Conservation (phyloP, 805 yeast species). For the Wickerhamomyces tratensis region DNA sequence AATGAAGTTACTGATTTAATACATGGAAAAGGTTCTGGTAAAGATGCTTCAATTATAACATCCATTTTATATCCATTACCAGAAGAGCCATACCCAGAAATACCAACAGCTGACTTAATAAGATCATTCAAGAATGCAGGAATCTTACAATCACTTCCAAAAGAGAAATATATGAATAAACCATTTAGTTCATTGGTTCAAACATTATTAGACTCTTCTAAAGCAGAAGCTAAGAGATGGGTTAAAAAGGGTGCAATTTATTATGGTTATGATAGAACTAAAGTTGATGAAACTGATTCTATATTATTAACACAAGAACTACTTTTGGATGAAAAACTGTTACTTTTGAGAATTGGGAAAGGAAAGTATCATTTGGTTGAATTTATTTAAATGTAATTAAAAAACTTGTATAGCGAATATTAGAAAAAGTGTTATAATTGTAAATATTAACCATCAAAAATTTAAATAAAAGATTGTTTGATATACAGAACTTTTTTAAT, state of each 20-base stretch:
- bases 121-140: conserved; percentile 50
- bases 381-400: conserved; percentile 1
- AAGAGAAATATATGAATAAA: conserved; percentile 24
- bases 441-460: too few relatives aligned
- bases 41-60: conserved; percentile 57
- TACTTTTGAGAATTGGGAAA: conserved; percentile 72
- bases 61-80: conserved; percentile 56
- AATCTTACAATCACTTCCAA: conserved; percentile 31
- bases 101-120: conserved; percentile 39
- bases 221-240: conserved; percentile 49
- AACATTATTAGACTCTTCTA: conserved; percentile 35
- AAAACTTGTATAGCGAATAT: too few relatives aligned
- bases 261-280: conserved; percentile 48
- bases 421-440: too few relatives aligned
- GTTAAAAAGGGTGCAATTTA: conserved; percentile 68
- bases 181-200: conserved; percentile 46
- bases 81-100: conserved; percentile 36
- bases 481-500: too few relatives aligned
- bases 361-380: conserved; percentile 51
- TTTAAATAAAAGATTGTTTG: too few relatives aligned
- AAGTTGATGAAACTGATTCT: conserved; percentile 40
- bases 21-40: conserved; percentile 75
- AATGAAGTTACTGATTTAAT: conserved; percentile 77
- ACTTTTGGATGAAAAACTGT: conserved; percentile 47
- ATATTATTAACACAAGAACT: conserved; percentile 38